Evolutionary conservation across 331 rosid species (phyloP).

Genomic region (Malus hybrid): DNA sequence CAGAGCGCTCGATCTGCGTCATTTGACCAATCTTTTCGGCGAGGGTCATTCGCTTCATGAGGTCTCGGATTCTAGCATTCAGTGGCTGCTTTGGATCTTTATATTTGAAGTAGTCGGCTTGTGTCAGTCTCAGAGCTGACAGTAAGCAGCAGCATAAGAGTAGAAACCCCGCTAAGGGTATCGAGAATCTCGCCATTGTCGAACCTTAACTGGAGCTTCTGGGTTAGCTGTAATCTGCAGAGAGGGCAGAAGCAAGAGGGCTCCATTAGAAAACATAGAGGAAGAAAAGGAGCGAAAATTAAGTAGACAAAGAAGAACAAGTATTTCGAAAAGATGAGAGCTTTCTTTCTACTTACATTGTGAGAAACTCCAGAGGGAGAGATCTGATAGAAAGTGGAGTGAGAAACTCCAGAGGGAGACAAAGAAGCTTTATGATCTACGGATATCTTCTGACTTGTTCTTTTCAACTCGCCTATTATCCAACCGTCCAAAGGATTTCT

Average conservation of each 20-base stretch:
- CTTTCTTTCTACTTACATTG: not conserved
- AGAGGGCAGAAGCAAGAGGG: not conserved
- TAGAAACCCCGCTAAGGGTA: constrained; percentile 23
- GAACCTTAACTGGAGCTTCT: constrained; percentile 5
- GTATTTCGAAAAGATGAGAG: not conserved
- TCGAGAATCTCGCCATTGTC: constrained; percentile 25
- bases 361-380: not conserved
- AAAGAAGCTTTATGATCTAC: not conserved
- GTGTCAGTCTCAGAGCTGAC: constrained; percentile 15
- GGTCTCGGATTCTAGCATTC: constrained; percentile 45
- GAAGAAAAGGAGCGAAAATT: not conserved
- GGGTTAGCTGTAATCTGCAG: constrained; percentile 7
- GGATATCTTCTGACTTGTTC: not conserved
- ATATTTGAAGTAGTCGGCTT: constrained; percentile 39
- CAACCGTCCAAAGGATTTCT: too few relatives aligned
- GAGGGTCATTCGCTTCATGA: constrained; percentile 43
- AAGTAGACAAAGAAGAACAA: not conserved
- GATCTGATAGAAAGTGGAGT: not conserved
- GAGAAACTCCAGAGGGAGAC: not conserved
- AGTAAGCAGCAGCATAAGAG: constrained; percentile 18
- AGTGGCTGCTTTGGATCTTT: constrained; percentile 57
- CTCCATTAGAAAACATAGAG: not conserved
- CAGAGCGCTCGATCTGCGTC: constrained; percentile 52
- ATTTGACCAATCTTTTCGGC: constrained; percentile 73
- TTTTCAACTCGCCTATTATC: too few relatives aligned